Evolutionary conservation across 108 stramenopile species (phyloP), one percentile per base, ranked within the genome.

Genomic region (Skeletonema tropicum): DNA sequence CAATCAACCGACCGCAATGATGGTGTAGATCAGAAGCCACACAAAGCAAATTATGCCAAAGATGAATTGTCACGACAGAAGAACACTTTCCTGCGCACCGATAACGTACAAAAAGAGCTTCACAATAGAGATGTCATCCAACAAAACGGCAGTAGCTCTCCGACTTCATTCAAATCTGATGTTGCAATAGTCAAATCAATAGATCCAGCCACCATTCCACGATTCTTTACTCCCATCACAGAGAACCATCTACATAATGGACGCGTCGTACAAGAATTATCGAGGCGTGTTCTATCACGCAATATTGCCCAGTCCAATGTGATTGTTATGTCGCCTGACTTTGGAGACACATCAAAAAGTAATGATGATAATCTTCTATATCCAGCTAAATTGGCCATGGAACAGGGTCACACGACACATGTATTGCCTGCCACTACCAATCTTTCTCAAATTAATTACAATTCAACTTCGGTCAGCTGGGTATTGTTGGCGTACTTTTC

Each of bases 251-350:
- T 73, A 6, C 73, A 73, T 64, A 57, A 59, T 32, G 63, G 64
- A 2, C 36, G 73, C 57, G 86, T 86, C 39, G 60, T 86, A 49
- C 66, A 64, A 33, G 86, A 87, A 33, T 74, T 87, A 26, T 67
- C 74, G 6, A 32, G 62, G 13, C 70, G 86, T 2, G 65, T 84
- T 4, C 59, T 81, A 15, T 82, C 80, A 57, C 70, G 86, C 1
- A 64, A 71, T 42, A 81, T 87, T 72, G 69, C 86, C 12, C 69
- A 75, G 23, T 84, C 86, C 0, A 70, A 84, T 45, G 76, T 87
- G 6, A 42, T 87, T 1, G 49, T 84, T 42, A 65, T 82, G n/a
- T 55, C 82, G 17, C 74, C 73, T 19, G 57, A 75, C 58, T 71
- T 76, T 33, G 55, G 26, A 23, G 31, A 15, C 3, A 67, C 73